phyloP scores from a whole-genome alignment of 257 asterid species.

The Coffea eugenioides region DNA sequence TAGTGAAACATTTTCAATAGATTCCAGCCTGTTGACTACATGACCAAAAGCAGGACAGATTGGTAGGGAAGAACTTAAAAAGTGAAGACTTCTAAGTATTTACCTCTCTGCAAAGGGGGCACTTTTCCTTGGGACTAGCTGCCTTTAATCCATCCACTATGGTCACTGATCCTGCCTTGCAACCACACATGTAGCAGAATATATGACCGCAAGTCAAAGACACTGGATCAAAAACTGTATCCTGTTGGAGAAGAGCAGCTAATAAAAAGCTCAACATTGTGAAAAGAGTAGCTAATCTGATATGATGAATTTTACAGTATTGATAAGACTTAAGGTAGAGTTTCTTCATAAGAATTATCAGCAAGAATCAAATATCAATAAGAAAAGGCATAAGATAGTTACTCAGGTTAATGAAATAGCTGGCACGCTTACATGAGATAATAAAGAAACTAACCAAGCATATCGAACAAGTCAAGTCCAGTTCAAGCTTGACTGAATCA shows the following conservation, averaged over 20 bases:
- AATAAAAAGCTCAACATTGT: not conserved
- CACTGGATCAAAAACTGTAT: constrained; percentile 79
- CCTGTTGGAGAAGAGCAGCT: constrained; percentile 40
- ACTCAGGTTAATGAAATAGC: not conserved
- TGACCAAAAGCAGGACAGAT: not conserved
- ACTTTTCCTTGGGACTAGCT: constrained; percentile 48
- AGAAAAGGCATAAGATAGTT: not conserved
- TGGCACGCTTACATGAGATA: too few species aligned
- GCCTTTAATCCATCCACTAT: constrained; percentile 73
- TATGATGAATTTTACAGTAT: too few species aligned
- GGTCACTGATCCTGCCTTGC: constrained; percentile 90
- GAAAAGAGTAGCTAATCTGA: not conserved
- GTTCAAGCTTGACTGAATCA: constrained; percentile 74
- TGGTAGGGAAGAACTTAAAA: not conserved
- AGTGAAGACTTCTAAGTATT: not conserved
- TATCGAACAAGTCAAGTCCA: constrained; percentile 87
- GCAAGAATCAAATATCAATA: not conserved
- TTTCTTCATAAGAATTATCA: not conserved
- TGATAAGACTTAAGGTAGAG: not conserved
- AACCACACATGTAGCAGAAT: constrained; percentile 85
- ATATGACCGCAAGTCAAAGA: constrained; percentile 88
- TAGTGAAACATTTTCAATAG: too few species aligned
- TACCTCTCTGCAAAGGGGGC: constrained; percentile 96
- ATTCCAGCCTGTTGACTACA: not conserved
- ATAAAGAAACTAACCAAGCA: constrained; percentile 68